A percentile compares a stretch with the other conserved stretches of the same genome.
These are phyloP conservation scores for Fusarium denticulatum DNA, from an alignment of 2,329 filamentous ascomycete genomes.

Conservation along the genomic window DNA sequence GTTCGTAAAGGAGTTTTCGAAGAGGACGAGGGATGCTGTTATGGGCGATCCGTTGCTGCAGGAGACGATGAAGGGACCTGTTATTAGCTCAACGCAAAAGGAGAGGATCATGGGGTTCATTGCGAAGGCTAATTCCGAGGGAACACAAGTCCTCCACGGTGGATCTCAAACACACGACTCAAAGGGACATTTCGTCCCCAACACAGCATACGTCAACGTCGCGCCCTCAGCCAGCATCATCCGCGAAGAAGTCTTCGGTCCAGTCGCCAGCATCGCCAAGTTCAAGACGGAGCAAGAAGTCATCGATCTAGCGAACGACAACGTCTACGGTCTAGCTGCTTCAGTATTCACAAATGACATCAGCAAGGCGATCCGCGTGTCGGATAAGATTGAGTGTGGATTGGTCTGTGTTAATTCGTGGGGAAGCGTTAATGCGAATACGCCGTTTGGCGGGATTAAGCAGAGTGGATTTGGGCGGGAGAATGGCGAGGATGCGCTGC, in stretches of 20 bases:
- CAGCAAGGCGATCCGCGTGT: conserved; percentile 39
- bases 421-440: conserved; percentile 40
- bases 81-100: conserved; percentile 71
- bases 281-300: conserved; percentile 28
- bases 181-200: conserved; percentile 43
- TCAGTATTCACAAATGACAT: conserved; percentile 63
- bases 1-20: conserved; percentile 10
- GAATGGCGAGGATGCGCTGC: conserved; percentile 46
- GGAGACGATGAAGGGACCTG: conserved; percentile 48
- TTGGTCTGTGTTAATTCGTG: conserved; percentile 70
- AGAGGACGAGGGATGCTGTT: conserved; percentile 12
- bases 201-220: conserved; percentile 45
- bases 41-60: conserved; percentile 38
- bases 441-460: conserved; percentile 50
- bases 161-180: conserved; percentile 13
- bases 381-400: conserved; percentile 64
- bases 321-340: conserved; percentile 18
- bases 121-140: conserved; percentile 24
- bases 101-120: conserved; percentile 57
- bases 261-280: conserved; percentile 22
- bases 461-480: conserved; percentile 48
- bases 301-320: conserved; percentile 9
- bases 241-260: conserved; percentile 27
- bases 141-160: conserved; percentile 27
- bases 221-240: conserved; percentile 8